Conservation (phyloP, 1,284 basidiomycete genomes). For the Amylostereum areolatum region DNA sequence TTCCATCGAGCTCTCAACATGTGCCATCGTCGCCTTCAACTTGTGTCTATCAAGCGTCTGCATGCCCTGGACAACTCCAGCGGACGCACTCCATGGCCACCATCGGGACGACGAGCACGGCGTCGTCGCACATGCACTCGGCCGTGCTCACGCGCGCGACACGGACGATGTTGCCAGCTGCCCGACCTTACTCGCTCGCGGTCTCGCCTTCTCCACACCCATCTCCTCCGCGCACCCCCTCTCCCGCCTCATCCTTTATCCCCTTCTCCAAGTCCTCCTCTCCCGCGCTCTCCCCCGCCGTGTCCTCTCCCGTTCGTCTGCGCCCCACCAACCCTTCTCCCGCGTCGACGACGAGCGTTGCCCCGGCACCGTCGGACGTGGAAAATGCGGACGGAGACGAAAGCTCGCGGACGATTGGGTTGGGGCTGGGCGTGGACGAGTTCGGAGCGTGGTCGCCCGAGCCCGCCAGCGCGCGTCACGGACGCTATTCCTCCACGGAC, state of each 20-base stretch:
- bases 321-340: conserved; percentile 10
- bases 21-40: background rate
- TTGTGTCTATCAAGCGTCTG: too few relatives aligned
- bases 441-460: conserved; percentile 2
- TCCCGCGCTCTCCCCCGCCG: conserved; percentile 8
- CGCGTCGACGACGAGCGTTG: conserved; percentile 1
- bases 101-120: background rate
- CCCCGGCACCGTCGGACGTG: background rate
- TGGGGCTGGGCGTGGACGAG: background rate
- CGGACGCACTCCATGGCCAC: background rate
- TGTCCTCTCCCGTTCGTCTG: conserved; percentile 1
- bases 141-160: conserved; percentile 3
- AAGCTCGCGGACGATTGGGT: conserved; percentile 1
- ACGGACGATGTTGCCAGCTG: background rate
- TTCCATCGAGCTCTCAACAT: background rate
- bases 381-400: background rate
- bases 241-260: background rate
- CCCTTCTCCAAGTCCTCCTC: conserved; percentile 5
- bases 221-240: background rate
- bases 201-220: background rate
- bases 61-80: background rate
- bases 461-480: background rate
- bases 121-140: background rate
- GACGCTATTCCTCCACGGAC: background rate
- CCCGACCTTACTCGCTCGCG: conserved; percentile 1